Percentiles rank a stretch among this genome's conserved stretches.
Evolutionary conservation across 768 basidiomycete genomes (phyloP).

Genomic region (Termitomyces sp.): DNA sequence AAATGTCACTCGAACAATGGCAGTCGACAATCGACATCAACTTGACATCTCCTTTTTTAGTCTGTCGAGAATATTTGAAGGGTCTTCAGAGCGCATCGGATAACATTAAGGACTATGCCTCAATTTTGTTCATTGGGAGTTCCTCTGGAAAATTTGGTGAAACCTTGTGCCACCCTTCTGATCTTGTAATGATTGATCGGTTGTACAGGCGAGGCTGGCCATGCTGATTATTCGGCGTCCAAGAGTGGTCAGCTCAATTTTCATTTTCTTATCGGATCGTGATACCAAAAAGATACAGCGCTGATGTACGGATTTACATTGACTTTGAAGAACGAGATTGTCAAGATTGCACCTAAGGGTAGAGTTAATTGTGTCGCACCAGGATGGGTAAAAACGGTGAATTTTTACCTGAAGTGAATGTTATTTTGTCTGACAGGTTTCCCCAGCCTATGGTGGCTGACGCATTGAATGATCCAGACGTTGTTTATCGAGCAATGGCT

Average conservation of each 20-base stretch:
- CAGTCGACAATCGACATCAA: constrained; percentile 55
- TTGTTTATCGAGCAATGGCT: constrained; percentile 56
- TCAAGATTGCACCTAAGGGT: constrained; percentile 63
- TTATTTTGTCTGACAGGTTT: background rate
- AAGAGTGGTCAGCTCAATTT: constrained; percentile 52
- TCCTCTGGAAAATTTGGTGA: constrained; percentile 66
- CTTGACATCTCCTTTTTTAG: constrained; percentile 63
- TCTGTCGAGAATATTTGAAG: constrained; percentile 55
- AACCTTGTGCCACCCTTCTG: background rate
- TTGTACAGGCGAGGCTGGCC: constrained; percentile 44
- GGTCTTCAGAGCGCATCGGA: constrained; percentile 33
- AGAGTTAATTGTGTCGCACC: constrained; percentile 70
- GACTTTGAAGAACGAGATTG: constrained; percentile 76
- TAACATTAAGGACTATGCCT: constrained; percentile 47
- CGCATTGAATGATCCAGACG: constrained; percentile 46
- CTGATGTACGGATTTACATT: constrained; percentile 70
- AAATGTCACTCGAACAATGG: constrained; percentile 63
- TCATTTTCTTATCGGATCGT: background rate
- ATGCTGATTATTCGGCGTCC: constrained; percentile 61
- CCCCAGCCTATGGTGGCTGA: constrained; percentile 49
- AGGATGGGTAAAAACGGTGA: constrained; percentile 58
- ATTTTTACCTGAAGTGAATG: background rate
- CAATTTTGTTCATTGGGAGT: constrained; percentile 64
- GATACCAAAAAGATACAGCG: constrained; percentile 26
- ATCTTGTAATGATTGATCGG: background rate